A percentile compares a stretch with the other conserved stretches of the same genome.
Conservation (phyloP, 352 stramenopile genomes). For the Globisporangium canariense region DNA sequence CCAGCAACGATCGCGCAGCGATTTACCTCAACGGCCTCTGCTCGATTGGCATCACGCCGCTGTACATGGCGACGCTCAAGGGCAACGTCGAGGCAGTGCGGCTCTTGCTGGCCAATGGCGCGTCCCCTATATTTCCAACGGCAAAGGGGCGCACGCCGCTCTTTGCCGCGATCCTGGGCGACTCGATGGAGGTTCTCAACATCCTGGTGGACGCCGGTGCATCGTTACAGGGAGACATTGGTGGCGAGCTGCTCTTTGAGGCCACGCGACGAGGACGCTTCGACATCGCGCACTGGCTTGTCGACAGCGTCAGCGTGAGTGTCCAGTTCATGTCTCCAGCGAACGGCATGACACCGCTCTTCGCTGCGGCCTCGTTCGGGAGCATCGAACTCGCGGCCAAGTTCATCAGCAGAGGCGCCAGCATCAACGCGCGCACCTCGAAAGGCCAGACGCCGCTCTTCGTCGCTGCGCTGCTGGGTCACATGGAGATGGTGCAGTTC, state of each 20-base stretch:
- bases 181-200: constrained; percentile 8
- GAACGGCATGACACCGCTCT: constrained; percentile 13
- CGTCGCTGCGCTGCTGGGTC: constrained; percentile 6
- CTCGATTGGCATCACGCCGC: constrained; percentile 11
- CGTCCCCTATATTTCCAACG: not conserved
- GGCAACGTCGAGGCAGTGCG: not conserved
- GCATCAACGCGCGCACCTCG: not conserved
- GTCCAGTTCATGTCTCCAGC: constrained; percentile 6
- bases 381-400: constrained; percentile 9
- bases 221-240: not conserved
- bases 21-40: constrained; percentile 5
- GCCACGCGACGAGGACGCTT: constrained; percentile 11
- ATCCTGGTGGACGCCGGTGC: constrained; percentile 7
- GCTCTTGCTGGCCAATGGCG: constrained; percentile 3
- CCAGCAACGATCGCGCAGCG: not conserved
- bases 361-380: constrained; percentile 11
- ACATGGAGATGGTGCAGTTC: constrained; percentile 9
- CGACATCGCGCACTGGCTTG: constrained; percentile 7
- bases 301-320: not conserved
- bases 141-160: constrained; percentile 5
- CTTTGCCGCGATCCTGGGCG: constrained; percentile 7
- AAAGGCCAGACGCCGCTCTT: constrained; percentile 13
- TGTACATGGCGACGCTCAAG: constrained; percentile 16
- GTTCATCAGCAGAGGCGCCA: constrained; percentile 4
- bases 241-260: constrained; percentile 13